Conservation (phyloP, 2,329 filamentous ascomycete genomes). For the Metarhizium rileyi region DNA sequence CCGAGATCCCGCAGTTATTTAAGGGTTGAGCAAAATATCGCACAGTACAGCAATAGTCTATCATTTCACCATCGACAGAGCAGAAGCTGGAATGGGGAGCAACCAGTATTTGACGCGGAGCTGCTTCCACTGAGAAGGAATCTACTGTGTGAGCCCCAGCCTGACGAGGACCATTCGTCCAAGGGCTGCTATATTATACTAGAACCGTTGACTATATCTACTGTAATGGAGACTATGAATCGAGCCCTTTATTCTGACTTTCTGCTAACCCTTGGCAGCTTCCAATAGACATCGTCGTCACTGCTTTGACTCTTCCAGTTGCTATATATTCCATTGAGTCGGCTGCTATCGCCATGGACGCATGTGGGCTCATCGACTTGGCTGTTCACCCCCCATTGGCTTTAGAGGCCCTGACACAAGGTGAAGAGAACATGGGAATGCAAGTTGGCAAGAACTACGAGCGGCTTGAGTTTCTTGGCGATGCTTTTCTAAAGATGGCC, state of each 20-base stretch:
- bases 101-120: constrained; percentile 73
- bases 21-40: constrained; percentile 48
- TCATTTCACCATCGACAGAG: constrained; percentile 48
- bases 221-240: constrained; percentile 39
- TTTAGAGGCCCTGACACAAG: constrained; percentile 85
- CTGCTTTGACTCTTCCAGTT: constrained; percentile 68
- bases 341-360: constrained; percentile 70
- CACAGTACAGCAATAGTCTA: constrained; percentile 75
- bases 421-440: constrained; percentile 58
- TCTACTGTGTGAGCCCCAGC: constrained; percentile 58
- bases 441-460: constrained; percentile 86
- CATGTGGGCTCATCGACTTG: constrained; percentile 55
- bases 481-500: constrained; percentile 91
- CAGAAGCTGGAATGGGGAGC: constrained; percentile 50
- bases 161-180: constrained; percentile 36
- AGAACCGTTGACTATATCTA: constrained; percentile 66
- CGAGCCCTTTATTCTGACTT: neutral
- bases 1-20: constrained; percentile 34
- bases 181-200: constrained; percentile 59
- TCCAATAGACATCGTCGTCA: constrained; percentile 57
- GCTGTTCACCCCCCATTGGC: constrained; percentile 58
- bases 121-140: constrained; percentile 72
- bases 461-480: constrained; percentile 83
- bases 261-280: constrained; percentile 39
- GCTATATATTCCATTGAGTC: constrained; percentile 79